These are phyloP conservation scores for Glomus cerebriforme DNA, from an alignment of 192 early-diverging fungal species.

Conservation along the genomic window DNA sequence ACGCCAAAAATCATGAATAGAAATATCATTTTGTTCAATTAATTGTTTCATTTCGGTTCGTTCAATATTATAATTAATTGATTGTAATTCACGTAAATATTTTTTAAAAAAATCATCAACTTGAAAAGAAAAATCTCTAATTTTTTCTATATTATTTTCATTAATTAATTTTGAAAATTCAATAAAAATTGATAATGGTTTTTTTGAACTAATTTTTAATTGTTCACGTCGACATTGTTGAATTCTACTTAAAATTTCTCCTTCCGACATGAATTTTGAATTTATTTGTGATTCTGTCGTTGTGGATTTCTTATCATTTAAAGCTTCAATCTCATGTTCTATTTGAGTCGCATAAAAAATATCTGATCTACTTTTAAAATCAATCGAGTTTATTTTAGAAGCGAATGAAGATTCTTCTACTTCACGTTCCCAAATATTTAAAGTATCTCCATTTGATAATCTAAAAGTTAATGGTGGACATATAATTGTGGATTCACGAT, in stretches of 20 bases:
- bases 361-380: not conserved
- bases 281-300: not conserved
- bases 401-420: no score
- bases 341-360: not conserved
- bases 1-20: conserved; percentile 6
- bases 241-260: not conserved
- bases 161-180: not conserved
- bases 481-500: not conserved
- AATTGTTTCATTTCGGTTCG: not conserved
- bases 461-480: not conserved
- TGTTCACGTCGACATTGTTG: not conserved
- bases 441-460: not conserved
- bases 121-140: not conserved
- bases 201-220: not conserved
- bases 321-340: not conserved
- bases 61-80: not conserved
- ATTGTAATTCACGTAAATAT: not conserved
- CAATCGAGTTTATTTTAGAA: not conserved
- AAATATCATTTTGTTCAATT: conserved; percentile 14
- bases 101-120: conserved; percentile 5
- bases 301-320: not conserved
- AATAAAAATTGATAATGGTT: not conserved
- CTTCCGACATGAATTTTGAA: conserved; percentile 4
- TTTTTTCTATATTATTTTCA: not conserved
- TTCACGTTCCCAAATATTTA: not conserved